Percentiles rank a stretch among this genome's conserved stretches.
phyloP scores from a whole-genome alignment of 768 basidiomycete species.

The Leccinellum rugosiceps region DNA sequence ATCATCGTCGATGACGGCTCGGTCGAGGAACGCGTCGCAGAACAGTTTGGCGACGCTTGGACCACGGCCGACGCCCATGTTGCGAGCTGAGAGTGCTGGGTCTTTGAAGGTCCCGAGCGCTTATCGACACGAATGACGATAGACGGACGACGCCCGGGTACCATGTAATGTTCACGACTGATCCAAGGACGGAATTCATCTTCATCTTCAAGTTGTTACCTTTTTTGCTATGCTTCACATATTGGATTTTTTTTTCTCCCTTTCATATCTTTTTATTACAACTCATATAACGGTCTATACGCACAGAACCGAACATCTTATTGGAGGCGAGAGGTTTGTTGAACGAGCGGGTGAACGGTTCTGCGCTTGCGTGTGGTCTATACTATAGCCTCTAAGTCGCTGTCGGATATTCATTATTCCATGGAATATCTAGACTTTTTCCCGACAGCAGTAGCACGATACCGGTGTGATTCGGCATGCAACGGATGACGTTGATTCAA shows the following conservation, averaged over 20 bases:
- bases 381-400: no score
- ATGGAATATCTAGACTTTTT: neutral
- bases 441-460: neutral
- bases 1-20: slow-evolving; percentile 42
- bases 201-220: neutral
- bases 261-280: neutral
- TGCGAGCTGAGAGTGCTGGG: slow-evolving; percentile 32
- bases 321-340: neutral
- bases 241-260: neutral
- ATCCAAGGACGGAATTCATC: neutral
- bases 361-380: no score
- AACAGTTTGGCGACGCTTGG: slow-evolving; percentile 55
- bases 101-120: slow-evolving; percentile 15
- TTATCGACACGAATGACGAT: slow-evolving; percentile 8
- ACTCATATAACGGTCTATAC: neutral
- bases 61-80: slow-evolving; percentile 41
- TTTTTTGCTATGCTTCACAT: neutral
- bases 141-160: neutral
- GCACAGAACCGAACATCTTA: neutral
- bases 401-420: no score
- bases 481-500: neutral
- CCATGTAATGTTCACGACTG: neutral
- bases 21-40: slow-evolving; percentile 67
- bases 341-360: neutral
- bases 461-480: neutral